These are phyloP conservation scores for Gymnopilus junonius DNA, from an alignment of 768 basidiomycete genomes.

Conservation along the genomic window DNA sequence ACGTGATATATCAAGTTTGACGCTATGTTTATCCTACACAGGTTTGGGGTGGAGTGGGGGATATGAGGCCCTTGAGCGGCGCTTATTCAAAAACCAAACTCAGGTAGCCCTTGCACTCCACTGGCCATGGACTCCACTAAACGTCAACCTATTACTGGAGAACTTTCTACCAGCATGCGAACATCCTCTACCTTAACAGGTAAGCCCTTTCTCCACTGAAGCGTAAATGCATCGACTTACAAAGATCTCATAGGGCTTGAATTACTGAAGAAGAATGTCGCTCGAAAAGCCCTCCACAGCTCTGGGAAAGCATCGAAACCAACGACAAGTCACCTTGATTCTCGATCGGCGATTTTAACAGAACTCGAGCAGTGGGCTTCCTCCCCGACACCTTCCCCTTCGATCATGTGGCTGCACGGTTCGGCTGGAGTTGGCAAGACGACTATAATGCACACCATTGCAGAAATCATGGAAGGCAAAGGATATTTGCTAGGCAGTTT, in stretches of 20 bases:
- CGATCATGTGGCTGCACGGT: neutral
- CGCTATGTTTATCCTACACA: too few relatives aligned
- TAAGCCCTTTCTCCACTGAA: too few relatives aligned
- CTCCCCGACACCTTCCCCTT: neutral
- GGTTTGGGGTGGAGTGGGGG: too few relatives aligned
- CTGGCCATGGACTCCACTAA: too few relatives aligned
- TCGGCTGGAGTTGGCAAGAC: slow-evolving; percentile 10
- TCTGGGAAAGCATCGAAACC: neutral
- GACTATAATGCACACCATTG: neutral
- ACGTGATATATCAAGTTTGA: too few relatives aligned
- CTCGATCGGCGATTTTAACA: neutral
- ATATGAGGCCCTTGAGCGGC: too few relatives aligned
- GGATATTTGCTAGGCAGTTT: neutral
- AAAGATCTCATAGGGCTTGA: neutral
- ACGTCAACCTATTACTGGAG: too few relatives aligned
- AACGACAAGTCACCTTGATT: neutral
- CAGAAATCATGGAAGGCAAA: neutral
- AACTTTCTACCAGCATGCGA: too few relatives aligned
- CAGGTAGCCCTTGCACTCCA: too few relatives aligned
- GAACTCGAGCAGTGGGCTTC: neutral
- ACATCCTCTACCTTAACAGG: too few relatives aligned
- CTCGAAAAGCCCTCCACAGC: neutral
- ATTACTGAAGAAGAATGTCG: neutral
- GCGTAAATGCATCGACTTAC: too few relatives aligned
- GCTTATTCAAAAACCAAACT: too few relatives aligned